These are phyloP conservation scores for Saccharomycopsis hybrid DNA, from an alignment of 1,139 yeast species.

Conservation along the genomic window DNA sequence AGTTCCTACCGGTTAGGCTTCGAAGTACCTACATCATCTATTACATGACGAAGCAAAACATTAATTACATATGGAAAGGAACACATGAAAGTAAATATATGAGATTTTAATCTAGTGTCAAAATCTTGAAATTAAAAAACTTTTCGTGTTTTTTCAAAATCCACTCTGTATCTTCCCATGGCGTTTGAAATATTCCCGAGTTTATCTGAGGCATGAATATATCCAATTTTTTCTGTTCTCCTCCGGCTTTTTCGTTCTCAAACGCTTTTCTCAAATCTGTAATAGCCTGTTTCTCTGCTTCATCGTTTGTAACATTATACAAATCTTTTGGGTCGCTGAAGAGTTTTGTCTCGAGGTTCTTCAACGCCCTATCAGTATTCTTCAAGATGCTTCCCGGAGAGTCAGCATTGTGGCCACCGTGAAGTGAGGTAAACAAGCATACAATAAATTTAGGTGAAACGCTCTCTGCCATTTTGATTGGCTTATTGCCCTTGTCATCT, in stretches of 20 bases:
- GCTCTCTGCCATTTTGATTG: not conserved
- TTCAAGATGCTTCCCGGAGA: constrained; percentile 39
- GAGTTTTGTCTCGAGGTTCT: constrained; percentile 39
- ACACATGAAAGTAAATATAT: too few species aligned
- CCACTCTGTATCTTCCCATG: constrained; percentile 64
- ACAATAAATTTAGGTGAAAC: constrained; percentile 35
- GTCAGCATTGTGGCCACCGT: constrained; percentile 34
- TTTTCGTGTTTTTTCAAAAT: constrained; percentile 32
- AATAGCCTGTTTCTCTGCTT: constrained; percentile 1
- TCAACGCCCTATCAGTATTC: constrained; percentile 43
- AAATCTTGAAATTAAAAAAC: constrained; percentile 35
- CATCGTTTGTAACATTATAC: not conserved
- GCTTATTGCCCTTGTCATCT: constrained; percentile 30
- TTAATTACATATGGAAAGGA: too few species aligned
- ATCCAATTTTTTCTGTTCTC: constrained; percentile 30
- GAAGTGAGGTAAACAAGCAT: constrained; percentile 59
- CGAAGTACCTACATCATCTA: too few species aligned
- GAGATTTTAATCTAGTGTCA: too few species aligned
- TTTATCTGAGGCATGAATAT: constrained; percentile 64
- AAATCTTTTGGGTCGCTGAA: constrained; percentile 15
- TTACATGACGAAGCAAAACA: too few species aligned
- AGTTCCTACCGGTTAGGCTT: too few species aligned
- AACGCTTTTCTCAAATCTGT: not conserved
- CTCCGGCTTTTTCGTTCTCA: not conserved
- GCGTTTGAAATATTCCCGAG: constrained; percentile 73